Base-by-base conservation (phyloP, 2,329 filamentous ascomycete genomes). In the Beauveria rudraprayagi region DNA sequence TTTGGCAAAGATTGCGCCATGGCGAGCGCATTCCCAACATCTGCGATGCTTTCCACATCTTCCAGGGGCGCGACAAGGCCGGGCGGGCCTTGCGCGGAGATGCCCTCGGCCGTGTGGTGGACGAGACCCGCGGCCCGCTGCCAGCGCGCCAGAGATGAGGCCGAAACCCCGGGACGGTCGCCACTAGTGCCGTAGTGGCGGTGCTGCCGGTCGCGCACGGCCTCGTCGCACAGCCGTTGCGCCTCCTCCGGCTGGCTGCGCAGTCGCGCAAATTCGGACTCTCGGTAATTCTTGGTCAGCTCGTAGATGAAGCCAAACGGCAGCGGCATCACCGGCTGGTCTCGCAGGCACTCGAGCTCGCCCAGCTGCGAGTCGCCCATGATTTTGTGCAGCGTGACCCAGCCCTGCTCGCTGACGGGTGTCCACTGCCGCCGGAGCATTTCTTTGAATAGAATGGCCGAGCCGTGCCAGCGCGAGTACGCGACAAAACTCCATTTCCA, bases 401-500 rank as follows among this genome's bases (percentile, higher is more conserved):
- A 62, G n/a, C 46, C 61, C n/a, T 57, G 54, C 55, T 62, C 61
- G 26, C 55, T 47, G 7, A 62, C 40, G 5, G 61, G 55, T 14
- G 47, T 59, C 55, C 55, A 62, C 37, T 22, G 37, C 22, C 50
- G 16, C 16, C 54, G 61, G 34, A 62, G 43, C 61, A 62, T 58
- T 30, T 62, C 61, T 5, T 52, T 62, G 28, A 62, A 48, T 2
- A 62, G 28, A 11, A 58, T 54, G 5, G 55, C 41, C 11, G 61
- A 57, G 28, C 61, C 61, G 43, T 62, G 61, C 55, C 55, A 62
- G 16, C 61, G 46, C 17, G 61, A 53, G 30, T 62, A 62, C 11
- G 61, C 54, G 48, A 62, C 55, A 30, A 59, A 62, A 10, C 59
- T 54, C 61, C 61, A 62, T 26, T 47, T 52, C 54, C 54, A 62